Evolutionary conservation across 257 asterid species (phyloP).

Genomic region (Ajuga chamaepitys): DNA sequence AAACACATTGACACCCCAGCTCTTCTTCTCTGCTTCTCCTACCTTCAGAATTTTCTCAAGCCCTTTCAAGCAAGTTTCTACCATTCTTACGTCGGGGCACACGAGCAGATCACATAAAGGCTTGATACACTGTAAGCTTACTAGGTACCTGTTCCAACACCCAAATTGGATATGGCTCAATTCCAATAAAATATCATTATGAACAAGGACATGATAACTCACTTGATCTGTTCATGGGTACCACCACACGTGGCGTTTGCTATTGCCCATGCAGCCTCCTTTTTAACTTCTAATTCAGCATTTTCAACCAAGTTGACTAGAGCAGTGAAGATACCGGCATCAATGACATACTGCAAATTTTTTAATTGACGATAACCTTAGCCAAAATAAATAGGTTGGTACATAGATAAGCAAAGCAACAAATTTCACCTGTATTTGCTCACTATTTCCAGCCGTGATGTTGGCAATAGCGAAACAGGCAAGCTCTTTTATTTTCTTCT

Average conservation of each 20-base stretch:
- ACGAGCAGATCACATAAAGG: slow-evolving; percentile 69
- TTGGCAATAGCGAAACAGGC: slow-evolving; percentile 87
- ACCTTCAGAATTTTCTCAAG: slow-evolving; percentile 72
- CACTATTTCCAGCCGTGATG: slow-evolving; percentile 83
- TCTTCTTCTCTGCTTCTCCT: slow-evolving; percentile 68
- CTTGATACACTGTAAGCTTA: slow-evolving; percentile 49
- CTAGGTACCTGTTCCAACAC: slow-evolving; percentile 49
- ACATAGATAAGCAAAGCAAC: neutral
- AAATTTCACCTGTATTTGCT: slow-evolving; percentile 60
- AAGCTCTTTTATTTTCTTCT: slow-evolving; percentile 79
- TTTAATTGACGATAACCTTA: neutral
- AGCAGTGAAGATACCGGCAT: slow-evolving; percentile 49
- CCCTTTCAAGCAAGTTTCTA: slow-evolving; percentile 63
- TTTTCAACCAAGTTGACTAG: slow-evolving; percentile 54
- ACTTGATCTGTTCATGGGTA: slow-evolving; percentile 80
- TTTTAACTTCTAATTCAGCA: slow-evolving; percentile 84
- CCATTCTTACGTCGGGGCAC: slow-evolving; percentile 81
- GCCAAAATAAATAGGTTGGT: neutral
- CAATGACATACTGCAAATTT: slow-evolving; percentile 47
- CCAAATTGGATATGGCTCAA: neutral
- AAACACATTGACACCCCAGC: slow-evolving; percentile 43
- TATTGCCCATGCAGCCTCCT: slow-evolving; percentile 92
- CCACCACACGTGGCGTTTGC: slow-evolving; percentile 93
- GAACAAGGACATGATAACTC: neutral
- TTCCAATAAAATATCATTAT: neutral